phyloP scores from a whole-genome alignment of 179 eudicot species.

The Spergularia azorica region DNA sequence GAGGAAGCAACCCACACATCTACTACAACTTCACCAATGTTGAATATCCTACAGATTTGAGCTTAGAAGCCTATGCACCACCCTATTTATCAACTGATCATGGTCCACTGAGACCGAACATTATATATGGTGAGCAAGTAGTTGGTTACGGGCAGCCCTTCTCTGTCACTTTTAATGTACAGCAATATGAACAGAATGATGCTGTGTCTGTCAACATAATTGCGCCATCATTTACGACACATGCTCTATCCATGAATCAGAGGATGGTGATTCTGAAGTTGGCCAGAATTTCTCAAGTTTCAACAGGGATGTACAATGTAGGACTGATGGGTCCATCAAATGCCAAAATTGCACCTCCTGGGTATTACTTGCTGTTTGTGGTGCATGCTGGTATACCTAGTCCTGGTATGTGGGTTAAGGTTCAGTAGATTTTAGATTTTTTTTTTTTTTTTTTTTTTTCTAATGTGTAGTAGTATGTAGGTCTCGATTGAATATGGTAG shows the following conservation, averaged over 20 bases:
- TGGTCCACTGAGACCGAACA: slow-evolving; percentile 40
- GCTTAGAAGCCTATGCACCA: slow-evolving; percentile 75
- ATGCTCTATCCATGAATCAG: slow-evolving; percentile 64
- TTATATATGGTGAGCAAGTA: slow-evolving; percentile 32
- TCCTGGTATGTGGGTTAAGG: slow-evolving; percentile 44
- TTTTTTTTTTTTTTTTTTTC: too few relatives aligned
- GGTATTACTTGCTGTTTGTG: slow-evolving; percentile 54
- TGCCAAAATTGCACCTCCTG: slow-evolving; percentile 53
- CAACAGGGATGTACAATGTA: slow-evolving; percentile 27
- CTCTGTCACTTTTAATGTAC: slow-evolving; percentile 45
- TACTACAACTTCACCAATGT: slow-evolving; percentile 67
- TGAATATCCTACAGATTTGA: slow-evolving; percentile 67
- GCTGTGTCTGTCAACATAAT: slow-evolving; percentile 43
- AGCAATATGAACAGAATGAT: slow-evolving; percentile 26
- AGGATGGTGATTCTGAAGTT: slow-evolving; percentile 62
- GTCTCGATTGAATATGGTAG: not conserved
- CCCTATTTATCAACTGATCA: slow-evolving; percentile 52
- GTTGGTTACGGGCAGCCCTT: slow-evolving; percentile 44
- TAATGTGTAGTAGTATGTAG: not conserved
- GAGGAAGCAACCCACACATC: slow-evolving; percentile 83
- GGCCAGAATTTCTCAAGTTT: slow-evolving; percentile 22
- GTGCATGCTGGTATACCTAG: slow-evolving; percentile 57
- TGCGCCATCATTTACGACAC: slow-evolving; percentile 68
- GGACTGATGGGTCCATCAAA: slow-evolving; percentile 48
- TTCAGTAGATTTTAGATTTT: slow-evolving; percentile 26